Conservation (phyloP, 352 stramenopile genomes). For the Phytophthora vignae region DNA sequence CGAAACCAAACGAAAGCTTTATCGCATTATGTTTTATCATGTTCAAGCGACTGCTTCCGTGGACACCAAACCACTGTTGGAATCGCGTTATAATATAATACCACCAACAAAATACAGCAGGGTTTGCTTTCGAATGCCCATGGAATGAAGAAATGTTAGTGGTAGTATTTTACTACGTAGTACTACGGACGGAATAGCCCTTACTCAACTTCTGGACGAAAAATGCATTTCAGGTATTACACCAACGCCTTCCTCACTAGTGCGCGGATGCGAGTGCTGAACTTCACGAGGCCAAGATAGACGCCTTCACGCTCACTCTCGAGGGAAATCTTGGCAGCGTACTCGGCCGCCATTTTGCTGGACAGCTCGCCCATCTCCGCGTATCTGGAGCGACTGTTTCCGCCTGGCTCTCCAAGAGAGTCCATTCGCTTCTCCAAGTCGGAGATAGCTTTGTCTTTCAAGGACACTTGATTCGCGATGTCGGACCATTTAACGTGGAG, state of each 20-base stretch:
- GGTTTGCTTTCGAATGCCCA: too few species aligned
- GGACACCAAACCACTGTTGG: too few species aligned
- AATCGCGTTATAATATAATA: too few species aligned
- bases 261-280: constrained; percentile 31
- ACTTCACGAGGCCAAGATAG: constrained; percentile 33
- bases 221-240: constrained; percentile 3
- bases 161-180: background rate
- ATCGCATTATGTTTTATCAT: too few species aligned
- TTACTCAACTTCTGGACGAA: background rate
- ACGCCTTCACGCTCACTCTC: constrained; percentile 24
- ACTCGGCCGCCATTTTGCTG: constrained; percentile 45
- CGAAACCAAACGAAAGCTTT: too few species aligned
- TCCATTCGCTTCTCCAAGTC: constrained; percentile 37
- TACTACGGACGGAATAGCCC: background rate
- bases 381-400: constrained; percentile 29
- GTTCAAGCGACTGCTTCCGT: too few species aligned
- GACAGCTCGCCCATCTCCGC: constrained; percentile 41
- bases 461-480: constrained; percentile 15
- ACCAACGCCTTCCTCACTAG: constrained; percentile 33
- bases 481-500: constrained; percentile 33
- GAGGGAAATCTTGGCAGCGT: constrained; percentile 34
- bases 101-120: too few species aligned
- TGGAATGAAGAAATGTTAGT: too few species aligned
- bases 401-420: constrained; percentile 9
- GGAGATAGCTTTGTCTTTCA: constrained; percentile 24